These are phyloP conservation scores for Starmera pachycereana DNA, from an alignment of 805 yeast species.

Conservation along the genomic window DNA sequence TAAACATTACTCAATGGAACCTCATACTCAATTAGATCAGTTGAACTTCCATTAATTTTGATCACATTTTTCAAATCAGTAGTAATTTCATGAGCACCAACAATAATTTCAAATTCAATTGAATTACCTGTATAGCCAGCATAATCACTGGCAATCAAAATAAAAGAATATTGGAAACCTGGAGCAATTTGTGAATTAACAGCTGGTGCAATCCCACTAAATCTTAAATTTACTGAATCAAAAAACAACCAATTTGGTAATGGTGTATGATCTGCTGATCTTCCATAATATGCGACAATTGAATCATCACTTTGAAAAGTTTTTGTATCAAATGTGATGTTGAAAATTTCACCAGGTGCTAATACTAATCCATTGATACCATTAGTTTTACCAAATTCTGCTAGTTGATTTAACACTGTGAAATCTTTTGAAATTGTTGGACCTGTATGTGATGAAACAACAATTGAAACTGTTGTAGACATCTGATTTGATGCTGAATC, in stretches of 20 bases:
- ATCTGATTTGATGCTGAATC: constrained; percentile 41
- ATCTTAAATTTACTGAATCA: constrained; percentile 48
- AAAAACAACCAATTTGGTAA: constrained; percentile 86
- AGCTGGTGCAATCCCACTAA: constrained; percentile 81
- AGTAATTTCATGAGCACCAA: constrained; percentile 83
- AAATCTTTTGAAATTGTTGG: constrained; percentile 35
- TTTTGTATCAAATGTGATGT: constrained; percentile 48
- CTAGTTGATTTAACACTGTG: constrained; percentile 42
- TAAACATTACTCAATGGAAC: constrained; percentile 57
- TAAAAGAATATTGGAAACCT: constrained; percentile 56
- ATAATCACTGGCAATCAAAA: constrained; percentile 72
- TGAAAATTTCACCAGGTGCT: constrained; percentile 56
- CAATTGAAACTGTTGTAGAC: constrained; percentile 42
- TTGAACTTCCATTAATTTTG: constrained; percentile 58
- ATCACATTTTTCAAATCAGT: constrained; percentile 50
- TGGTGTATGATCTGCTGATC: constrained; percentile 74
- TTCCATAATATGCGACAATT: constrained; percentile 65
- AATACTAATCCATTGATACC: constrained; percentile 69
- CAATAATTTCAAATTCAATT: constrained; percentile 58
- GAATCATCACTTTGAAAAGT: constrained; percentile 47
- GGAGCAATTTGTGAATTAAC: constrained; percentile 87
- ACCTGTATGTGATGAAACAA: constrained; percentile 48
- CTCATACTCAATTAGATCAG: constrained; percentile 38
- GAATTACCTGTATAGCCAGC: constrained; percentile 63
- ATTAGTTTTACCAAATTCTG: constrained; percentile 62